Base-by-base conservation (phyloP, 2,329 filamentous ascomycete species). In the Botrytis deweyae region DNA sequence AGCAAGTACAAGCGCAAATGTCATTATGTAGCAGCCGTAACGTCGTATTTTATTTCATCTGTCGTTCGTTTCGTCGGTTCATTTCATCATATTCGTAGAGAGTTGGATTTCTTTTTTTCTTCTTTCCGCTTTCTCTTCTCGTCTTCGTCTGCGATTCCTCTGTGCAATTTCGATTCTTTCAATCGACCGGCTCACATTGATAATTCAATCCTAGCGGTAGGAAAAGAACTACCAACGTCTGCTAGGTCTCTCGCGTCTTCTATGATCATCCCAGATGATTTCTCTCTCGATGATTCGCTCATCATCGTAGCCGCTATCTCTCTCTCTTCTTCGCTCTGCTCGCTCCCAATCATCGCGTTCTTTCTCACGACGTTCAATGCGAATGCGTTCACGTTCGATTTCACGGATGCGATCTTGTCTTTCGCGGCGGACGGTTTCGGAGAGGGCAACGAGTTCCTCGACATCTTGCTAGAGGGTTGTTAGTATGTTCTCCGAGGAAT, bases 381-480 rank as follows among this genome's bases (percentile, higher is more conserved):
- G 83, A 72, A 87, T 74, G 22, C 80, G 72, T 82, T 93, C 90
- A 80, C 86, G 90, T 79, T 88, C 84, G 55, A 87, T 83, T 77
- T 90, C 87, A 65, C 85, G 85, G 52, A 85, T 83, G 70, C 87
- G 85, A 29, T 87, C 83, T 79, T 85, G 85, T 74, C 88, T 87
- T 49, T 83, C 88, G 73, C 88, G 88, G 52, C 93, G 92, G 80
- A 98, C 96, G 33, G 93, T 88, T 75, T 97, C 92, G 0, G 94
- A 93, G 5, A 97, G 82, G 76, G 96, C 89, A 40, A 97, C 93
- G 6, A 98, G 88, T 76, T 92, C 90, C 62, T 94, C 88, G 65
- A 98, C 93, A 77, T 98, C 94, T 81, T 97, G 93, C 94, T 97
- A 40, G 5, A 52, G 33, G 25, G 12, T 18, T 46, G 79, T 86